phyloP scores from a whole-genome alignment of 2,329 filamentous ascomycete species.

The Aspergillus thermomutatus region DNA sequence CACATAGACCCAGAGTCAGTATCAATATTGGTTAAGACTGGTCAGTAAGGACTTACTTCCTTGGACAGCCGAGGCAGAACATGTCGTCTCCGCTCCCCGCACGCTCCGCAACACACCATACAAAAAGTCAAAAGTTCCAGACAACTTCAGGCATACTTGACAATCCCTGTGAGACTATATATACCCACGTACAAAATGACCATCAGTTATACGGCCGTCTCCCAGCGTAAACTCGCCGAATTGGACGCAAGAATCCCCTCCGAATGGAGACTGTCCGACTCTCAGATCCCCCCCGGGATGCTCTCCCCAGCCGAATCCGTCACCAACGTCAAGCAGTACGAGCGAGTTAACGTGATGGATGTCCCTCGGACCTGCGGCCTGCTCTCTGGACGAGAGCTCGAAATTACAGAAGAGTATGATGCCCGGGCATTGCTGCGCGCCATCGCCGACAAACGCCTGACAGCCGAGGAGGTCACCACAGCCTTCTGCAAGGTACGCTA shows the following conservation, averaged over 20 bases:
- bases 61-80: not conserved
- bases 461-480: slow-evolving; percentile 45
- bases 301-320: slow-evolving; percentile 35
- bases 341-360: slow-evolving; percentile 41
- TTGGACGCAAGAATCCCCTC: slow-evolving; percentile 37
- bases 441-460: slow-evolving; percentile 33
- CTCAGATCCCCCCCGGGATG: slow-evolving; percentile 33
- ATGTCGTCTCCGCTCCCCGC: not conserved
- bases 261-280: slow-evolving; percentile 36
- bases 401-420: slow-evolving; percentile 55
- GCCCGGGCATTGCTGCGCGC: slow-evolving; percentile 35
- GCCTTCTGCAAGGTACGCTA: slow-evolving; percentile 58
- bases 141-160: not conserved
- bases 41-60: too few relatives aligned
- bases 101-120: not conserved
- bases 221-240: slow-evolving; percentile 37
- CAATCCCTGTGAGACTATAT: too few relatives aligned
- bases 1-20: too few relatives aligned
- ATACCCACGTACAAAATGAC: too few relatives aligned
- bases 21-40: too few relatives aligned
- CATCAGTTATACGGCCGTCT: slow-evolving; percentile 34
- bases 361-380: slow-evolving; percentile 54
- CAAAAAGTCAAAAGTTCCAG: not conserved
- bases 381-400: slow-evolving; percentile 49
- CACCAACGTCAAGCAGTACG: slow-evolving; percentile 29